Evolutionary conservation across 805 yeast genomes (phyloP).

Genomic region (Danielia reshetovae): DNA sequence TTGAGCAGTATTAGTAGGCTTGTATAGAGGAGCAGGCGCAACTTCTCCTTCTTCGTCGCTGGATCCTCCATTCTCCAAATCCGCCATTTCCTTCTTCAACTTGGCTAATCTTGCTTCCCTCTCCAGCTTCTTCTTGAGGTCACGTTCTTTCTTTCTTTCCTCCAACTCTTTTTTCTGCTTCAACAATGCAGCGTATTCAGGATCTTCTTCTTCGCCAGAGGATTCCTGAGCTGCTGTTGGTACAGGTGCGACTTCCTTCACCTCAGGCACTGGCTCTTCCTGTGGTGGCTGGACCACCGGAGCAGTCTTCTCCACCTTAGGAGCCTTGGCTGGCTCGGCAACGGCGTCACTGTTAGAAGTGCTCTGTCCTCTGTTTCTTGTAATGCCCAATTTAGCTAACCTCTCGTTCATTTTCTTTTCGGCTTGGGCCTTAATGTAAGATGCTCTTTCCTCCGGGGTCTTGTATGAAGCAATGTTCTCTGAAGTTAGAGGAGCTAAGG

Average conservation of each 20-base stretch:
- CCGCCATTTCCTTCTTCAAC: conserved; percentile 57
- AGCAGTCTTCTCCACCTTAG: conserved; percentile 1
- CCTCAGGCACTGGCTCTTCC: conserved; percentile 4
- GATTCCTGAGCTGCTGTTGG: conserved; percentile 14
- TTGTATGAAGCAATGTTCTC: conserved; percentile 31
- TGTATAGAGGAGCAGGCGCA: conserved; percentile 13
- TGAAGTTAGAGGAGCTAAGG: background rate
- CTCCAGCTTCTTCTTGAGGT: conserved; percentile 50
- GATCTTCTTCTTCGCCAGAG: conserved; percentile 39
- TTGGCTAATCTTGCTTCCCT: conserved; percentile 59
- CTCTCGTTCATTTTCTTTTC: conserved; percentile 78
- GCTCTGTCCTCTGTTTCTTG: conserved; percentile 28
- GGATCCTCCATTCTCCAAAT: conserved; percentile 34
- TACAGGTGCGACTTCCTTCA: conserved; percentile 4
- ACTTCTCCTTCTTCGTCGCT: conserved; percentile 17
- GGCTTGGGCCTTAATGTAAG: conserved; percentile 75
- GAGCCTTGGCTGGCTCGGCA: background rate
- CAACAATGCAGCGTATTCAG: conserved; percentile 46
- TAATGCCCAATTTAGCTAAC: conserved; percentile 74
- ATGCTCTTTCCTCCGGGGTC: conserved; percentile 66
- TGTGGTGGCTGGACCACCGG: conserved; percentile 11
- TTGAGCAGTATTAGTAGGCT: conserved; percentile 4
- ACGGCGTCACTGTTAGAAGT: background rate
- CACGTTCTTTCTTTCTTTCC: conserved; percentile 38
- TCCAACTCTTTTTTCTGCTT: conserved; percentile 44